Base-by-base conservation (phyloP, 2,329 filamentous ascomycete species). In the Botryosphaeria dothidea region DNA sequence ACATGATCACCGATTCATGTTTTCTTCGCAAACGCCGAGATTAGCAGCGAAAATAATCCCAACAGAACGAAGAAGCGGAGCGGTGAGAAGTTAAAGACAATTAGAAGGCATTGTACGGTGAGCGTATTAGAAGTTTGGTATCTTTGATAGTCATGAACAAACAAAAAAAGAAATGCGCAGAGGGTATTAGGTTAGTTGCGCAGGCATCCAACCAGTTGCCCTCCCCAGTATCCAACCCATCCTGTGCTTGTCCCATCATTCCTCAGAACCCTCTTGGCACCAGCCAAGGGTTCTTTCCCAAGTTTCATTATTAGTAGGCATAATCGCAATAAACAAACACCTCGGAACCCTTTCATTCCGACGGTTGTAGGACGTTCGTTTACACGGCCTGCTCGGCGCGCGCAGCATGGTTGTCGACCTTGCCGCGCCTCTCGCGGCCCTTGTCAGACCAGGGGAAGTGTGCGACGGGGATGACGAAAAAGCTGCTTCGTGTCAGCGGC, bases 391-490 rank as follows among this genome's bases (percentile, higher is more conserved):
- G 65, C 38, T 68, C 73, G 36, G 69, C 71, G 60, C 77, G 76
- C 29, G 72, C 75, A 34, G 69, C 72, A 57, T 70, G 73, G 77
- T 83, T 83, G 75, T 82, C 31, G 52, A 73, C 70, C 71, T 77
- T 78, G 48, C 66, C 56, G 66, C 76, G 76, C 8, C 70, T 67
- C 69, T 78, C 76, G 54, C 75, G 75, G 67, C 75, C 76, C 73
- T 78, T 78, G 65, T 78, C 76, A 51, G 91, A 94, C 94, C 94
- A 97, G 62, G 93, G 94, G 85, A 97, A 96, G 84, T 97, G 93
- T 72, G 91, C 89, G 68, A 97, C 93, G 60, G 93, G 94, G 67
- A 96, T 88, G 78, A 95, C 85, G 84, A 97, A 95, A 88, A 97
- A 97, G 83, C 92, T 95, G 27, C 13, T 3, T 46, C 7, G 21